Evolutionary conservation across 2,329 filamentous ascomycete genomes (phyloP), one percentile per base, ranked within the genome.

Genomic region (Arachnomyces sp.): DNA sequence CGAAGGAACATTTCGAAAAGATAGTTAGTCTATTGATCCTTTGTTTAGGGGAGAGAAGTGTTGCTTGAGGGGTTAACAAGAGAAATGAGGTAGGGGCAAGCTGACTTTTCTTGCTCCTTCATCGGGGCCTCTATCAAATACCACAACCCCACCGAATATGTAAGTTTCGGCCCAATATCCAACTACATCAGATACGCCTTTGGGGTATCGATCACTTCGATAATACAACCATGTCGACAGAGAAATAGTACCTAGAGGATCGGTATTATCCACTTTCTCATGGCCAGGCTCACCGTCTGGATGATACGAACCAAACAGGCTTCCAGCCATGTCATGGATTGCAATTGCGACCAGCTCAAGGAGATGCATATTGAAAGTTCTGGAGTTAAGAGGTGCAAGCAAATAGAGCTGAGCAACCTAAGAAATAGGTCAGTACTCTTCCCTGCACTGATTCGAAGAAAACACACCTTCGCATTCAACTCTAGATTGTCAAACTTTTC

Each of bases 111-210:
- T 33, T 21, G 15, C 30, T 28, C 37, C 30, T 34, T 39, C 37
- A 6, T 34, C 12, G n/a, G 37, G 3, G 7, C 37, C 37, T 33
- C 37, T 17, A 34, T 39, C 37, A 34, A 39, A 39, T 25, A 39
- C 37, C 7, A 39, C 37, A 16, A 39, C 30, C 2, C 37, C 37
- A 3, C 37, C 37, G 18, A 39, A 39, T n/a, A 39, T 28, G 16
- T 39, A 18, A n/a, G 31, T 15, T 34, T 39, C 37, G 12, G 37
- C 37, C 37, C 37, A 39, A 18, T 39, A 39, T 3, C 30, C 37
- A 28, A 33, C 29, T 4, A 39, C 37, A 16, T 39, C 37, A 11
- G 11, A 8, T 12, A 34, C 13, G 6, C 37, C 37, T 13, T 31
- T 16, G 1, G 37, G 37, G n/a, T 39, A 39, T 9, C 17, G 17